A percentile compares a stretch with the other conserved stretches of the same genome.
phyloP scores from a whole-genome alignment of 371 early-diverging fungal species.

The Syncephalastrum racemosum region DNA sequence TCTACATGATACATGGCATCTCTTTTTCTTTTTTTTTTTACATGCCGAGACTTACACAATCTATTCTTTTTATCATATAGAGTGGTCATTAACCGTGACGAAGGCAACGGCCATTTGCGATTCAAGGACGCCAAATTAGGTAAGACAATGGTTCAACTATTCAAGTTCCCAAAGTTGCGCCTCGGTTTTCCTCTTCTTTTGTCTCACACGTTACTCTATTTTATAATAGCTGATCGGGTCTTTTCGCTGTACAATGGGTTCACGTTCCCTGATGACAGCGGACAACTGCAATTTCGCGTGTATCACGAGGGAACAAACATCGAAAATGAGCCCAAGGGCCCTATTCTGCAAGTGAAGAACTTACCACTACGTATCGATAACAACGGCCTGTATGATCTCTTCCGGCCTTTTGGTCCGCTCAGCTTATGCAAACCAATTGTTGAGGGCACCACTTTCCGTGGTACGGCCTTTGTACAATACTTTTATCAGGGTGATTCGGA shows the following conservation, averaged over 20 bases:
- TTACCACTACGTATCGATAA: slow-evolving; percentile 27
- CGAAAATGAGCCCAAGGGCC: slow-evolving; percentile 24
- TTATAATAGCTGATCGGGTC: slow-evolving; percentile 18
- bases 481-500: slow-evolving; percentile 35
- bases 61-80: slow-evolving; percentile 2
- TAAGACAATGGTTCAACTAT: slow-evolving; percentile 3
- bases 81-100: slow-evolving; percentile 13
- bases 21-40: background rate
- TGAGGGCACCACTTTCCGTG: slow-evolving; percentile 24
- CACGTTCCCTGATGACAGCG: slow-evolving; percentile 19
- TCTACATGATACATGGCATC: background rate
- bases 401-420: slow-evolving; percentile 45
- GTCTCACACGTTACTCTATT: background rate
- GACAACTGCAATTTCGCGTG: slow-evolving; percentile 23
- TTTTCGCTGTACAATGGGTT: slow-evolving; percentile 30
- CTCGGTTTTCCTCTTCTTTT: background rate
- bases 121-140: slow-evolving; percentile 21
- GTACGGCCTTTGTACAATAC: slow-evolving; percentile 37
- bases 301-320: slow-evolving; percentile 9
- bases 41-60: too few species aligned
- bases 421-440: slow-evolving; percentile 31
- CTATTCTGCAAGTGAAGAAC: slow-evolving; percentile 33
- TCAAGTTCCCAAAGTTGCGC: too few species aligned
- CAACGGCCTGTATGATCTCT: slow-evolving; percentile 29
- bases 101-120: slow-evolving; percentile 15